Base-by-base conservation (phyloP, 1,139 yeast genomes). In the Yamadazyma triangularis region DNA sequence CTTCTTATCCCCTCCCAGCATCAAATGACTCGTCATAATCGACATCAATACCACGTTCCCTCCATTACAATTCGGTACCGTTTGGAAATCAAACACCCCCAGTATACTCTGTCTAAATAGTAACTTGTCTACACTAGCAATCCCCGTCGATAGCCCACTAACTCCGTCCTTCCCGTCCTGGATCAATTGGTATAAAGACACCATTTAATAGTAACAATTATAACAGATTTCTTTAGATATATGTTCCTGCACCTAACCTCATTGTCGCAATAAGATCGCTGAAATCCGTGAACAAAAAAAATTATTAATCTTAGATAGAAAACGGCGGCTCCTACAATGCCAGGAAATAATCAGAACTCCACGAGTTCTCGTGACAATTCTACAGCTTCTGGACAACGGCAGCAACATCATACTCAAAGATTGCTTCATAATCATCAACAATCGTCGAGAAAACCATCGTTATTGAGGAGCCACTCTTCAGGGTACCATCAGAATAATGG, bases 1-100 rank as follows among this genome's bases (percentile, higher is more conserved):
- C n/a, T n/a, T n/a, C n/a, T n/a, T n/a, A n/a, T n/a, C n/a, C n/a
- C n/a, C n/a, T n/a, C n/a, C n/a, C n/a, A n/a, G n/a, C n/a, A n/a
- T n/a, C n/a, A n/a, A n/a, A 38, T 67, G 70, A 10, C 60, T 53
- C 4, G 47, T 42, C 4, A 66, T 44, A 8, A 63, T 32, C 5
- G 53, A 44, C 5, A 47, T 41, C 8, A 52, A 34, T 14, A 62
- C 44, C 5, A 47, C 39, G 30, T 50, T 44, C 35, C 51, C 40
- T 1, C 55, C 58, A 12, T 40, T 34, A 36, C 56, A 50, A 8
- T 56, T 53, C 0, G 73, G 70, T 4, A 62, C 57, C 2, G 62
- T 42, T 44, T 66, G 72, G 33, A 66, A 48, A 39, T 67, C 72
- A 38, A 53, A 56, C 5, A 65, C 48, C 3, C 44, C 41, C 8